A percentile compares a stretch with the other conserved stretches of the same genome.
Evolutionary conservation across 2,329 filamentous ascomycete genomes (phyloP).

Genomic region (Trichophyton verrucosum): DNA sequence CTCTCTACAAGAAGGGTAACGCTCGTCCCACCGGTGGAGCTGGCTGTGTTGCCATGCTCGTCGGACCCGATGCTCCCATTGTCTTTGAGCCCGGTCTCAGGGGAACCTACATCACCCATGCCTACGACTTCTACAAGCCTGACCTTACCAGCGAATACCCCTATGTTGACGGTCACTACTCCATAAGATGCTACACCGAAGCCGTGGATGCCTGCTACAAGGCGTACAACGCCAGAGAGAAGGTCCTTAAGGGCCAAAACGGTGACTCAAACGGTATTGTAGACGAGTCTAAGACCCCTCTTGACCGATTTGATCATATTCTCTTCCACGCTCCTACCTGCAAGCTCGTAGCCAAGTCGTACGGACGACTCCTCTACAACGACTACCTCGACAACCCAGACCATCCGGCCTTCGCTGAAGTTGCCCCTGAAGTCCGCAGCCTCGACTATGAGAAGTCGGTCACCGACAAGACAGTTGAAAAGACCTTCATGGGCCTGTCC

Average conservation of each 20-base stretch:
- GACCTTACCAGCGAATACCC: slow-evolving; percentile 72
- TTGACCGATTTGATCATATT: slow-evolving; percentile 76
- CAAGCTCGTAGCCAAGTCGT: slow-evolving; percentile 79
- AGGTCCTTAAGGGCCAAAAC: slow-evolving; percentile 42
- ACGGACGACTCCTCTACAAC: slow-evolving; percentile 72
- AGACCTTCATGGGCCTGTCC: slow-evolving; percentile 70
- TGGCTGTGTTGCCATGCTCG: slow-evolving; percentile 60
- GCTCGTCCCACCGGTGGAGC: slow-evolving; percentile 66
- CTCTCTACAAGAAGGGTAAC: slow-evolving; percentile 66
- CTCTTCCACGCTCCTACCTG: slow-evolving; percentile 75
- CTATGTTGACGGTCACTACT: slow-evolving; percentile 68
- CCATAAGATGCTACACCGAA: slow-evolving; percentile 61
- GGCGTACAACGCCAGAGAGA: slow-evolving; percentile 64
- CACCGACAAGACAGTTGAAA: slow-evolving; percentile 71
- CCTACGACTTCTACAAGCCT: slow-evolving; percentile 79
- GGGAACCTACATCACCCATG: slow-evolving; percentile 66
- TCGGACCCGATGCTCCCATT: slow-evolving; percentile 61
- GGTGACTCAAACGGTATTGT: slow-evolving; percentile 18
- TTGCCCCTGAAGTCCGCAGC: slow-evolving; percentile 62
- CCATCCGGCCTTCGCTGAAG: slow-evolving; percentile 56
- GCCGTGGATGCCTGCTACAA: slow-evolving; percentile 67
- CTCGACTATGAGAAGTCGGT: slow-evolving; percentile 69
- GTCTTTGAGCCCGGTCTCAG: slow-evolving; percentile 63
- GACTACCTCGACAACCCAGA: slow-evolving; percentile 64
- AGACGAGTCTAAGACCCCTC: slow-evolving; percentile 44